These are phyloP conservation scores for Protomyces inundatus DNA, from an alignment of 1,139 yeast genomes.

Conservation along the genomic window DNA sequence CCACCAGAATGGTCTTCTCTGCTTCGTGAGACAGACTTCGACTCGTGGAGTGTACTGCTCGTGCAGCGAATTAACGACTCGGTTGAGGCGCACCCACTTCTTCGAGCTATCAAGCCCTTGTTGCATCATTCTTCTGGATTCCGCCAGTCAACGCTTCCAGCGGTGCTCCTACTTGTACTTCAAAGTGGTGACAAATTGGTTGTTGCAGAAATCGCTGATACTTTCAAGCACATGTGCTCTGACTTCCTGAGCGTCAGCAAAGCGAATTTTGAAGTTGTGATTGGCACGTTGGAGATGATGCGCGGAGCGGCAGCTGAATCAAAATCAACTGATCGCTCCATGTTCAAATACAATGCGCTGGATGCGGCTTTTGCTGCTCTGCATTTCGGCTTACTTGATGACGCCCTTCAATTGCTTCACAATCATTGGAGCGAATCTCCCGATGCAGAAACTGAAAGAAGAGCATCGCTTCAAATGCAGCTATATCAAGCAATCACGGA, in stretches of 20 bases:
- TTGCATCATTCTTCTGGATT: neutral
- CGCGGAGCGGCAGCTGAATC: neutral
- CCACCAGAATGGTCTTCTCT: neutral
- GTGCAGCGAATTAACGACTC: neutral
- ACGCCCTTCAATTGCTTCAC: conserved; percentile 32
- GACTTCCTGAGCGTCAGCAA: neutral
- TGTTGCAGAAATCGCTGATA: neutral
- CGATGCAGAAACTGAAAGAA: conserved; percentile 44
- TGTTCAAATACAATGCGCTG: conserved; percentile 13
- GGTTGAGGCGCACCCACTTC: neutral
- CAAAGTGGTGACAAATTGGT: neutral
- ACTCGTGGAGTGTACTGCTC: neutral
- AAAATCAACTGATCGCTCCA: neutral
- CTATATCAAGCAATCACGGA: conserved; percentile 8
- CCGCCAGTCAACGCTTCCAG: neutral
- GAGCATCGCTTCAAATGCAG: neutral
- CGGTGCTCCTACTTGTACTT: neutral
- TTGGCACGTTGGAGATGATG: neutral
- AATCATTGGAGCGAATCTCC: conserved; percentile 36
- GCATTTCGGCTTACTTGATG: conserved; percentile 22
- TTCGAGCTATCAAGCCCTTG: neutral
- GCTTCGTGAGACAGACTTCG: neutral
- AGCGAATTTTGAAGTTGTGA: neutral
- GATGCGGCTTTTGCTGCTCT: conserved; percentile 30
- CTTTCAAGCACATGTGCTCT: neutral